Conservation (phyloP, 1,284 basidiomycete species). For the Cryptococcus floricola region DNA sequence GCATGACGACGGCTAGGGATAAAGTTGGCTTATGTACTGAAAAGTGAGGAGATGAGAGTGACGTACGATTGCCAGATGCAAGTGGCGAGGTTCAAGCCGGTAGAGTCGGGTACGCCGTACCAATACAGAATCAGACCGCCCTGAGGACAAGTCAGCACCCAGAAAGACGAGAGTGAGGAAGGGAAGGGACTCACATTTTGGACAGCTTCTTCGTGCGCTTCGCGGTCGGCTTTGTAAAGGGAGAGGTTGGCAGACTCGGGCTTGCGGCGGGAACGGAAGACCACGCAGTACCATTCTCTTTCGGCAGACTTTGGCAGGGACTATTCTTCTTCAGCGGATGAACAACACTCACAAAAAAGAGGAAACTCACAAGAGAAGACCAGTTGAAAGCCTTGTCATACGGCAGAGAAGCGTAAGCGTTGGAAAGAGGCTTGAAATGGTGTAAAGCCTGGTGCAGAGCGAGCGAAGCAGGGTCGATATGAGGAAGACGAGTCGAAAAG, state of each 20-base stretch:
- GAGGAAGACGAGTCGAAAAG: conserved; percentile 70
- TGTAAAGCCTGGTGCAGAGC: conserved; percentile 80
- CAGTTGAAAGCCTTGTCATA: conserved; percentile 83
- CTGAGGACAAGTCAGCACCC: too few species aligned
- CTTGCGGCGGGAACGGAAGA: conserved; percentile 75
- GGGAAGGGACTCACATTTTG: conserved; percentile 50
- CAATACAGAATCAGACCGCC: conserved; percentile 76
- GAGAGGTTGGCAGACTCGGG: conserved; percentile 48
- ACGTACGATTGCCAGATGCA: conserved; percentile 73
- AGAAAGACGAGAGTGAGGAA: too few species aligned
- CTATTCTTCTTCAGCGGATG: conserved; percentile 4
- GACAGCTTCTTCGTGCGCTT: conserved; percentile 86
- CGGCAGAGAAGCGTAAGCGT: conserved; percentile 60
- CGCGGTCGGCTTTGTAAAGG: conserved; percentile 76
- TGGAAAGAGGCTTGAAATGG: conserved; percentile 61
- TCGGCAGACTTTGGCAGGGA: conserved; percentile 26
- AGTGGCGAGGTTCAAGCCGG: conserved; percentile 83
- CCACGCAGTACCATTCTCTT: conserved; percentile 85
- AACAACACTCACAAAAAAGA: neutral
- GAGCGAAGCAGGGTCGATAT: conserved; percentile 76
- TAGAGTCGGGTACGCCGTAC: conserved; percentile 78
- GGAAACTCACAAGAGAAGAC: conserved; percentile 56
- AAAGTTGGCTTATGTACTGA: neutral
- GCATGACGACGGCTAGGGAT: conserved; percentile 66
- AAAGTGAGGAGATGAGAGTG: neutral